Evolutionary conservation across 2,329 filamentous ascomycete species (phyloP), one percentile per base, ranked within the genome.

Genomic region (Emergomyces orientalis): DNA sequence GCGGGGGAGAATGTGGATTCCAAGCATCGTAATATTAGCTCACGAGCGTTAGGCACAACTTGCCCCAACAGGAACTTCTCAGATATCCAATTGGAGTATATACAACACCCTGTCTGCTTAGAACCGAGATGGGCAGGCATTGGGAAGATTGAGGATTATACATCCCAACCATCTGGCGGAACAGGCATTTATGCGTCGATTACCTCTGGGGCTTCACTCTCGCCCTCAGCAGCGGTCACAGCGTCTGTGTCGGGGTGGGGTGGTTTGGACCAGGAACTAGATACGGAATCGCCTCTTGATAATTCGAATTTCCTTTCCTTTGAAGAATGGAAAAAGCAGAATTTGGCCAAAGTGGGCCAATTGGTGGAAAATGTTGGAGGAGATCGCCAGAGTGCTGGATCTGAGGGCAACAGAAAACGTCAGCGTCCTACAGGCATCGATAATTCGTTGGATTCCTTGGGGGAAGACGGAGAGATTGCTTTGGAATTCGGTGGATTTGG

Each of bases 311-410:
- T 97, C 74, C 86, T 97, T 69, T 97, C 94, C 0, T 99, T 99
- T 69, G 94, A 97, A 73, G 93, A 97, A 70, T 99, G 94, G 94
- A 97, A 96, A 78, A 90, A 88, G 71, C 89, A 92, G 80, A 96
- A 96, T 77, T 79, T 97, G 22, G 89, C 88, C 60, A 90, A 91
- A 72, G 88, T 86, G 3, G 93, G 91, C 14, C 93, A 97, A 71
- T 91, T 79, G 71, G 89, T 77, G 67, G 90, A 82, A 75, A 86
- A 82, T 75, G 82, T 82, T 72, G 89, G 78, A 73, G 85, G 80
- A 67, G 81, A 71, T 73, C 64, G 78, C 75, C 83, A 72, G 70
- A 78, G 72, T 66, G 78, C 73, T 71, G 77, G 71, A 34, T 73
- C 73, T 27, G 80, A 81, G 52, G 83, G 81, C 66, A 79, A 79